Base-by-base conservation (phyloP, 768 basidiomycete genomes). In the Lentinula guzmanii region DNA sequence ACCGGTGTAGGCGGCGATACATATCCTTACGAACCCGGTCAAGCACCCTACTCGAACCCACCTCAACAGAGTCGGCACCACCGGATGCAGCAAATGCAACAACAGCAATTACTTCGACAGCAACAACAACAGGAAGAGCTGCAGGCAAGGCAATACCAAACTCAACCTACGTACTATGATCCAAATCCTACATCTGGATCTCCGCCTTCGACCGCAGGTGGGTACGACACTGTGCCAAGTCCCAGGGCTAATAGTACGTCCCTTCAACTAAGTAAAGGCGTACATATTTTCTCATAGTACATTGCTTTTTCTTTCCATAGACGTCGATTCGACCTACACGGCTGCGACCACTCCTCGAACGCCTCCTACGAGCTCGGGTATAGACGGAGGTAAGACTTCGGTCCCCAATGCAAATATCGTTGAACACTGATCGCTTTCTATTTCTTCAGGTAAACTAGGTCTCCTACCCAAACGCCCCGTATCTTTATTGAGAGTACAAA, bases 391-490 rank as follows among this genome's bases (percentile, higher is more conserved):
- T 74, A 2, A 50, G 75, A 68, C 18, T 24, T 37, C 2, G 2
- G 35, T 4, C 11, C 5, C n/a, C 21, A n/a, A 13, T 3, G 24
- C 0, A 4, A 11, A 8, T 24, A 24, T 2, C 35, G 52, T 18
- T 31, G 18, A 33, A 18, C 35, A 16, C 45, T 55, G 37, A 48
- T 45, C 16, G 16, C 4, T 51, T 34, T 24, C 15, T 15, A 21
- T 8, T 35, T 5, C 10, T 24, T 41, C 61, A 86, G 86, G 83
- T 55, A 89, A 87, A 72, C 75, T 89, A 0, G 89, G 89, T 24
- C 70, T 91, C 28, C 75, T 91, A 18, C 89, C 89, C 4, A 90
- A 89, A 72, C 82, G 86, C 0, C 88, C 89, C 5, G 89, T 91
- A 13, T 85, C 87, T 7, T 76, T 88, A 37, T 68, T 79, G 18